Percentiles rank a stretch among this genome's conserved stretches.
phyloP scores from a whole-genome alignment of 441 rosid genomes.

The Mallotus repandus region DNA sequence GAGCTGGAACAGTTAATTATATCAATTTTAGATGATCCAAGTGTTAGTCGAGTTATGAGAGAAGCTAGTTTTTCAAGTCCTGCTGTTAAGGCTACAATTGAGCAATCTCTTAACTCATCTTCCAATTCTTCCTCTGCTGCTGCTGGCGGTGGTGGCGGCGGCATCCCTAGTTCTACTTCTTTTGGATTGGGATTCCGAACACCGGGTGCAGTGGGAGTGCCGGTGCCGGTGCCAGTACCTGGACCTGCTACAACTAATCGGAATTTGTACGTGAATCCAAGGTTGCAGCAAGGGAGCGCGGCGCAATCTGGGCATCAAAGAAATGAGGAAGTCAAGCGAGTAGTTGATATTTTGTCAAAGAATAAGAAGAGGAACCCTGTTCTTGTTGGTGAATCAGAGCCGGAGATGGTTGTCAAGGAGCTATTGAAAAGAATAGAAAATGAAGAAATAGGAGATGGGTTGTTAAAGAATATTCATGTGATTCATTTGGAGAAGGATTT shows the following conservation, averaged over 20 bases:
- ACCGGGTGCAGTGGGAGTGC: slow-evolving; percentile 23
- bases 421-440: slow-evolving; percentile 57
- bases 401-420: slow-evolving; percentile 67
- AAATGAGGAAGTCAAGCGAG: slow-evolving; percentile 61
- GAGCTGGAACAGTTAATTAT: slow-evolving; percentile 95
- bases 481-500: slow-evolving; percentile 61
- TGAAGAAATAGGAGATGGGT: slow-evolving; percentile 58
- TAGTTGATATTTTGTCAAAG: slow-evolving; percentile 62
- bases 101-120: slow-evolving; percentile 58
- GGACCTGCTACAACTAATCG: slow-evolving; percentile 13
- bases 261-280: slow-evolving; percentile 63
- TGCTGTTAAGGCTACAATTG: slow-evolving; percentile 85
- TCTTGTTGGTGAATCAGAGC: slow-evolving; percentile 81
- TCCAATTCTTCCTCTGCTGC: slow-evolving; percentile 17
- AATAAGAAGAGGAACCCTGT: slow-evolving; percentile 79
- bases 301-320: slow-evolving; percentile 44
- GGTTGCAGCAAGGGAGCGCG: slow-evolving; percentile 51
- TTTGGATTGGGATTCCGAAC: slow-evolving; percentile 67
- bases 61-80: slow-evolving; percentile 98
- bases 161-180: slow-evolving; percentile 29
- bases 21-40: slow-evolving; percentile 94
- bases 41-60: slow-evolving; percentile 94
- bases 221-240: slow-evolving; percentile 25
- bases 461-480: slow-evolving; percentile 56
- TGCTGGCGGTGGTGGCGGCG: background rate